These are phyloP conservation scores for Quercus lobata DNA, from an alignment of 331 rosid genomes.

Conservation along the genomic window DNA sequence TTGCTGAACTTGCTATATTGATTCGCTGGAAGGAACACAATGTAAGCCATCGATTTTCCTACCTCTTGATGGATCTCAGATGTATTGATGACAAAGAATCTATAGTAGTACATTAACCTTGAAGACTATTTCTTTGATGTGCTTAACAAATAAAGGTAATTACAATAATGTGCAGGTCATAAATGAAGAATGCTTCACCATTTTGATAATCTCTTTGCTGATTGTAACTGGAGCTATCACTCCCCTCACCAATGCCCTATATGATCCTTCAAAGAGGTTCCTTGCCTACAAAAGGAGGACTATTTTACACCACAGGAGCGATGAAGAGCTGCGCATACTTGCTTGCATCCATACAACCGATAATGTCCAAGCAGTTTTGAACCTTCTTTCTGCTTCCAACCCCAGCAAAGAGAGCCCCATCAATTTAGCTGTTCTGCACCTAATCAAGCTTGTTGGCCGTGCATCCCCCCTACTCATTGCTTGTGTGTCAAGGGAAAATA, in stretches of 20 bases:
- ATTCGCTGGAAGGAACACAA: slow-evolving; percentile 21
- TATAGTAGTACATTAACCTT: not conserved
- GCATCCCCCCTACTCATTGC: slow-evolving; percentile 51
- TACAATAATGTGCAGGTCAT: slow-evolving; percentile 35
- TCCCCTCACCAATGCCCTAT: slow-evolving; percentile 41
- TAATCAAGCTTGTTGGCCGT: slow-evolving; percentile 52
- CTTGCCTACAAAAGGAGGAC: slow-evolving; percentile 57
- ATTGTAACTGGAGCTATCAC: slow-evolving; percentile 41
- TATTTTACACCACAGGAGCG: slow-evolving; percentile 30
- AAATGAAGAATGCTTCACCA: slow-evolving; percentile 51
- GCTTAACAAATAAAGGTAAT: not conserved
- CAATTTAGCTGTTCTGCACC: slow-evolving; percentile 45
- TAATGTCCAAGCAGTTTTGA: slow-evolving; percentile 40
- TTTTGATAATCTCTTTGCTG: slow-evolving; percentile 40
- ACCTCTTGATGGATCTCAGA: not conserved
- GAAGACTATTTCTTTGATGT: not conserved
- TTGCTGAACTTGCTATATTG: slow-evolving; percentile 45
- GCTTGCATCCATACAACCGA: slow-evolving; percentile 51
- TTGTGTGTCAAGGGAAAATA: slow-evolving; percentile 30
- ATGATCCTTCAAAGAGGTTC: slow-evolving; percentile 56
- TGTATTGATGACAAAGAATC: not conserved
- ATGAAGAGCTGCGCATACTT: slow-evolving; percentile 48
- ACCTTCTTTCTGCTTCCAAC: slow-evolving; percentile 60
- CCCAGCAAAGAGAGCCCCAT: slow-evolving; percentile 33
- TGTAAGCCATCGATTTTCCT: slow-evolving; percentile 30